Evolutionary conservation across 75 land plant genomes (phyloP).

Genomic region (Cryptomeria japonica): DNA sequence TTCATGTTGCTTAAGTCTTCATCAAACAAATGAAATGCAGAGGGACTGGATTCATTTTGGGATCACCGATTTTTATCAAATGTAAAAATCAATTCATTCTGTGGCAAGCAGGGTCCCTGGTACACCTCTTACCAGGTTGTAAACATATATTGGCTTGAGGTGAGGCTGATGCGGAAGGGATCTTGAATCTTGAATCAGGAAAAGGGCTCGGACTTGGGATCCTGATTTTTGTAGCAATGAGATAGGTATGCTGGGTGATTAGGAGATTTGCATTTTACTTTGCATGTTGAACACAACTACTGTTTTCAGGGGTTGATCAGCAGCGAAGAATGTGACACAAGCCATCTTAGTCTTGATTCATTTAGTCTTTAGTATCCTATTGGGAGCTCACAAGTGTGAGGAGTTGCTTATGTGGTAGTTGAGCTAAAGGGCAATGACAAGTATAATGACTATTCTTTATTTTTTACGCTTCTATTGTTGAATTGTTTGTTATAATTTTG

Average conservation of each 20-base stretch:
- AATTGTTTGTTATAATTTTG: neutral
- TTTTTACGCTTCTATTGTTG: neutral
- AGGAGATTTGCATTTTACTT: neutral
- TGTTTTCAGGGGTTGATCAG: constrained; percentile 2
- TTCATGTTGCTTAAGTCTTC: constrained; percentile 25
- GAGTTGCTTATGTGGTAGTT: neutral
- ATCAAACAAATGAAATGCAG: neutral
- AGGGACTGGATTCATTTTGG: constrained; percentile 1
- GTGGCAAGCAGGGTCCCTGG: constrained; percentile 6
- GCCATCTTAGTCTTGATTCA: neutral
- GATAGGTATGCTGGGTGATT: neutral
- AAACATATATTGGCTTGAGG: neutral
- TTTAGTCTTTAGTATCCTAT: constrained; percentile 1
- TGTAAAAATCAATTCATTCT: neutral
- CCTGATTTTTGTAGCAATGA: constrained; percentile 10
- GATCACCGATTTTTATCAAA: neutral
- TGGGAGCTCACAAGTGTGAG: neutral
- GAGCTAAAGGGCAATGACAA: neutral
- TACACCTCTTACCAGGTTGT: neutral
- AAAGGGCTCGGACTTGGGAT: neutral
- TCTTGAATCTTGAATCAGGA: neutral
- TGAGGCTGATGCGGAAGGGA: neutral
- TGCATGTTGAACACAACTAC: neutral
- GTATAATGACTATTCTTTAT: constrained; percentile 8
- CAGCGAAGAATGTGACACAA: neutral